Evolutionary conservation across 495 filamentous ascomycete species (phyloP).

Genomic region (Aspergillus baeticus): DNA sequence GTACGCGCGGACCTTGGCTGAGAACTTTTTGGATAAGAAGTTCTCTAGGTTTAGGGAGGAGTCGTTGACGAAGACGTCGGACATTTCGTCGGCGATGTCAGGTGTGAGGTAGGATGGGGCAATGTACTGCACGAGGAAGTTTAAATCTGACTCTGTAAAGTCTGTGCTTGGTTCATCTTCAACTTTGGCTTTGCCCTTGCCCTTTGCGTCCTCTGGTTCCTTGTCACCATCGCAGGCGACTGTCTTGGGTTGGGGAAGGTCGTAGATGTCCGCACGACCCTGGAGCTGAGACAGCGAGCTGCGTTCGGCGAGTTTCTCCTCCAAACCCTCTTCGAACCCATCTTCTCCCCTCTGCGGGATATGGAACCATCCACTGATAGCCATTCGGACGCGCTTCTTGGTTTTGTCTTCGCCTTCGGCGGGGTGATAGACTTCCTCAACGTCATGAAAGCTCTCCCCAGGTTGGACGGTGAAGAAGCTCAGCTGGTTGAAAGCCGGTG

Average conservation of each 20-base stretch:
- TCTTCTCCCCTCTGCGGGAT: conserved; percentile 95
- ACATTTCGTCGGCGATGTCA: conserved; percentile 81
- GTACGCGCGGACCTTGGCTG: conserved; percentile 62
- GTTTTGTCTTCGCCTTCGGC: conserved; percentile 60
- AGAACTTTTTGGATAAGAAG: conserved; percentile 77
- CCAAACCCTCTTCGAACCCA: conserved; percentile 85
- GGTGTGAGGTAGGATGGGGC: conserved; percentile 90
- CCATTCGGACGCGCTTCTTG: conserved; percentile 81
- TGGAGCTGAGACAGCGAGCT: conserved; percentile 90
- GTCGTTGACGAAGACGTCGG: conserved; percentile 73
- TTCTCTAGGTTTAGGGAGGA: conserved; percentile 76
- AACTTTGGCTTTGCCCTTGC: conserved; percentile 33
- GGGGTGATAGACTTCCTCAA: conserved; percentile 91
- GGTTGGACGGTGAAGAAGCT: conserved; percentile 98
- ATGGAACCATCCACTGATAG: conserved; percentile 99
- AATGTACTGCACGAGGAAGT: conserved; percentile 86
- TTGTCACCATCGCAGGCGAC: conserved; percentile 32
- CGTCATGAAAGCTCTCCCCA: conserved; percentile 96
- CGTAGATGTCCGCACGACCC: conserved; percentile 83
- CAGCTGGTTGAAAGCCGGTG: conserved; percentile 94
- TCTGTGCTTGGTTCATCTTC: conserved; percentile 46
- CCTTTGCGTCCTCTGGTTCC: background rate
- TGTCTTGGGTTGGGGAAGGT: conserved; percentile 68
- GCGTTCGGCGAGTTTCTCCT: conserved; percentile 80
- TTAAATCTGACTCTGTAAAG: conserved; percentile 73